Conservation (phyloP, 176 grass and related monocot species). For the Rhipidocladum racemiflorum region DNA sequence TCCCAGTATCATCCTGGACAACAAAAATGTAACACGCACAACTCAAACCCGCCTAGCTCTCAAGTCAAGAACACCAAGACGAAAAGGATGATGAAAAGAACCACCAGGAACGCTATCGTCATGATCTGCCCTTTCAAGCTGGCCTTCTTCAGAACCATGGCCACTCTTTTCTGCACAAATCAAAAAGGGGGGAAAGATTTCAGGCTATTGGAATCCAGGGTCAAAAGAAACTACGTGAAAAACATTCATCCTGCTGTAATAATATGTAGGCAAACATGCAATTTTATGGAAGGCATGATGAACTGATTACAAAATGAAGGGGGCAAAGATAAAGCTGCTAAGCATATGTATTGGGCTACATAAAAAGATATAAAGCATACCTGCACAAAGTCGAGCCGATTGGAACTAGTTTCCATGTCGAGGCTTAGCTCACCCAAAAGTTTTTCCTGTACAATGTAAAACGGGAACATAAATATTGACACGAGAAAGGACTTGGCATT, state of each 20-base stretch:
- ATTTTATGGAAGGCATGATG: not conserved
- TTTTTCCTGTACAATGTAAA: constrained; percentile 55
- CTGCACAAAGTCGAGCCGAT: constrained; percentile 91
- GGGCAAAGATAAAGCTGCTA: not conserved
- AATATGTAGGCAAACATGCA: not conserved
- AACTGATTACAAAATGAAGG: not conserved
- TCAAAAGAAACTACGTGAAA: not conserved
- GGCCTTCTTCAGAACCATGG: constrained; percentile 94
- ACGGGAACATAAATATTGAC: not conserved
- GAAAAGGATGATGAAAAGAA: constrained; percentile 95
- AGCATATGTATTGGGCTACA: not conserved
- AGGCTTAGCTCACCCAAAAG: constrained; percentile 78
- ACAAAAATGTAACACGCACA: not conserved
- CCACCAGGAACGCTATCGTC: constrained; percentile 74
- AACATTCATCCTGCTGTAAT: too few species aligned
- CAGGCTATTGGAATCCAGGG: not conserved
- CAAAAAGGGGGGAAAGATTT: not conserved
- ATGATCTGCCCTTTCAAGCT: constrained; percentile 74
- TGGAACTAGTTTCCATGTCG: constrained; percentile 91
- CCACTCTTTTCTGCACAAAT: constrained; percentile 74
- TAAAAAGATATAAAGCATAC: constrained; percentile 10
- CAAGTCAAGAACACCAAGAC: constrained; percentile 86
- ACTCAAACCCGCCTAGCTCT: not conserved
- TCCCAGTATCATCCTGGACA: not conserved
- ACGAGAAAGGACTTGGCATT: not conserved